Base-by-base conservation (phyloP, 768 basidiomycete genomes). In the Tricholoma flavovirens region DNA sequence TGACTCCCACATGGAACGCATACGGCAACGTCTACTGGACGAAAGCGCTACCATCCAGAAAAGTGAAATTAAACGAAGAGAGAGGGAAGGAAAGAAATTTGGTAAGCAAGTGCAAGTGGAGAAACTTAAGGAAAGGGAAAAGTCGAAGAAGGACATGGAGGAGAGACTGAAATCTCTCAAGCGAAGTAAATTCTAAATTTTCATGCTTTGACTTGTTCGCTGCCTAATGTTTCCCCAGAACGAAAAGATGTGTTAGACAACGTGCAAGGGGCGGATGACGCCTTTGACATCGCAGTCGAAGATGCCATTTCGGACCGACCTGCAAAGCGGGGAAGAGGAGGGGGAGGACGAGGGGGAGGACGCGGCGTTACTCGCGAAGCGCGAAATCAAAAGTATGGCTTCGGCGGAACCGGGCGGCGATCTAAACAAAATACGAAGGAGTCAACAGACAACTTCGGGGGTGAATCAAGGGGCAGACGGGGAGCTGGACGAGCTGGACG, bases 31-130 rank as follows among this genome's bases (percentile, higher is more conserved):
- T 15, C 72, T 98, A 22, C 78, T 98, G 24, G 90, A 98, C 71
- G 97, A 98, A 70, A 74, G 77, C 22, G 90, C 93, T 0, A 79
- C 81, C 1, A 93, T 98, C 62, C 94, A 97, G 70, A 90, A 89
- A 70, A 82, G 88, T 57, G 96, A 98, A 67, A 89, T 93, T 54
- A 94, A 93, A 65, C 83, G 89, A 61, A 88, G 86, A 63, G 91
- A 98, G 70, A 80, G 97, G 46, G 90, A 97, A 65, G 88, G 93
- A 54, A 98, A 98, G 78, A 98, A 98, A 77, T 97, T 92, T 66
- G 96, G 96, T 22, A 99, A 98, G 71, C 92, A 98, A 71, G 93
- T 98, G 10, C 97, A 99, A 72, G 72, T 90, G 35, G 95, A 98
- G 76, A 94, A 94, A 71, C 77, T 92, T 61, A 91, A 93, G 69